phyloP scores from a whole-genome alignment of 768 basidiomycete genomes.

The Melanogaster broomeanus region DNA sequence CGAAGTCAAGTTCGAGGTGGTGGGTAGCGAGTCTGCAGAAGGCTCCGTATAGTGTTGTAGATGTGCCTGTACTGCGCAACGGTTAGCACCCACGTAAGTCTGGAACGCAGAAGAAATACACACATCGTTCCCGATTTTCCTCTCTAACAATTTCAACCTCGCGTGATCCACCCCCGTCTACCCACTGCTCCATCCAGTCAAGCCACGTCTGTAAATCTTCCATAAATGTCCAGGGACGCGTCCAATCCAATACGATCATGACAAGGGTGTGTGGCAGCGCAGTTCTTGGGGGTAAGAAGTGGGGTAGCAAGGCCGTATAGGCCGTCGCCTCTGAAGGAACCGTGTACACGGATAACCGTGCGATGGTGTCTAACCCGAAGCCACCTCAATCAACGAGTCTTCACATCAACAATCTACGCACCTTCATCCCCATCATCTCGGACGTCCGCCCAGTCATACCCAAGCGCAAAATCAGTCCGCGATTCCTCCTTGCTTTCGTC shows the following conservation, averaged over 20 bases:
- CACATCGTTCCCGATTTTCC: conserved; percentile 82
- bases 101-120: conserved; percentile 32
- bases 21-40: conserved; percentile 61
- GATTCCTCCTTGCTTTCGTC: conserved; percentile 61
- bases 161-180: conserved; percentile 62
- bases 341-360: conserved; percentile 88
- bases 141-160: conserved; percentile 77
- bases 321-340: conserved; percentile 78
- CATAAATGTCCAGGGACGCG: conserved; percentile 88
- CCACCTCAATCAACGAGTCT: conserved; percentile 1
- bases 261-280: conserved; percentile 72
- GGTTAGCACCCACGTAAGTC: conserved; percentile 1
- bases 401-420: conserved; percentile 33
- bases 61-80: conserved; percentile 73
- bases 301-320: conserved; percentile 71
- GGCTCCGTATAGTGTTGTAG: conserved; percentile 91
- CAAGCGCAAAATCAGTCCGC: conserved; percentile 78
- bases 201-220: conserved; percentile 86
- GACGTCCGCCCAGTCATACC: conserved; percentile 91
- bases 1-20: conserved; percentile 58
- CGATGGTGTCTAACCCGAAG: conserved; percentile 70
- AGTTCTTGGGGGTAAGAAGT: conserved; percentile 73
- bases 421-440: conserved; percentile 95
- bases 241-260: conserved; percentile 93
- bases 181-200: conserved; percentile 82